Conservation (phyloP, 257 asterid genomes). For the Scutellaria baicalensis region DNA sequence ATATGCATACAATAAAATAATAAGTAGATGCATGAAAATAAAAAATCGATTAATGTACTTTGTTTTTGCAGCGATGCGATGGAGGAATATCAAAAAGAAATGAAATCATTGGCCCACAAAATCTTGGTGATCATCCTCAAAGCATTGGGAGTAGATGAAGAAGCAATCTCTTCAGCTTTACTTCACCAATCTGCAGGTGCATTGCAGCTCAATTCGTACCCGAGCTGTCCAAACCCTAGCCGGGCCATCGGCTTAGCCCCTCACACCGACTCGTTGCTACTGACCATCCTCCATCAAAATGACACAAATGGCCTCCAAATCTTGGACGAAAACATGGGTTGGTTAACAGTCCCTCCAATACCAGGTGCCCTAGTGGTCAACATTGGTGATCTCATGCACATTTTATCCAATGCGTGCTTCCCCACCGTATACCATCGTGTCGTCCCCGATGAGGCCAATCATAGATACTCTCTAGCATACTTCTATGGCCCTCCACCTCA, state of each 20-base stretch:
- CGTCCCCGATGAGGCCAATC: conserved; percentile 39
- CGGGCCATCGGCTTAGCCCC: conserved; percentile 73
- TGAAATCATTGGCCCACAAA: conserved; percentile 49
- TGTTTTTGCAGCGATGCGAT: conserved; percentile 40
- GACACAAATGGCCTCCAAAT: conserved; percentile 59
- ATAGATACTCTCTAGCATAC: conserved; percentile 46
- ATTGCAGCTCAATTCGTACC: conserved; percentile 75
- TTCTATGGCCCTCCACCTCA: conserved; percentile 53
- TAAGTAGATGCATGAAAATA: too few relatives aligned
- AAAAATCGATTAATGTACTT: too few relatives aligned
- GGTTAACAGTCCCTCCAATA: conserved; percentile 44
- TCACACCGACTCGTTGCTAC: conserved; percentile 65
- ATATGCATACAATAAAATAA: too few relatives aligned
- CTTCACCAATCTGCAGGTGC: conserved; percentile 35
- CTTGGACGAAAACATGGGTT: conserved; percentile 38
- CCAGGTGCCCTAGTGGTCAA: conserved; percentile 53
- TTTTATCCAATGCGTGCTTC: conserved; percentile 52
- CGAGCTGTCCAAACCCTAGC: conserved; percentile 70
- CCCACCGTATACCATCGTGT: conserved; percentile 49
- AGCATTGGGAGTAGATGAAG: conserved; percentile 31
- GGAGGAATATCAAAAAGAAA: conserved; percentile 56
- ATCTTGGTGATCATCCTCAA: conserved; percentile 38
- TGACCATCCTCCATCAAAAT: conserved; percentile 76
- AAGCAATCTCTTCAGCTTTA: conserved; percentile 10
- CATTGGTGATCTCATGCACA: conserved; percentile 67